A percentile compares a stretch with the other conserved stretches of the same genome.
phyloP scores from a whole-genome alignment of 441 rosid genomes.

The Aquilaria agallochum region DNA sequence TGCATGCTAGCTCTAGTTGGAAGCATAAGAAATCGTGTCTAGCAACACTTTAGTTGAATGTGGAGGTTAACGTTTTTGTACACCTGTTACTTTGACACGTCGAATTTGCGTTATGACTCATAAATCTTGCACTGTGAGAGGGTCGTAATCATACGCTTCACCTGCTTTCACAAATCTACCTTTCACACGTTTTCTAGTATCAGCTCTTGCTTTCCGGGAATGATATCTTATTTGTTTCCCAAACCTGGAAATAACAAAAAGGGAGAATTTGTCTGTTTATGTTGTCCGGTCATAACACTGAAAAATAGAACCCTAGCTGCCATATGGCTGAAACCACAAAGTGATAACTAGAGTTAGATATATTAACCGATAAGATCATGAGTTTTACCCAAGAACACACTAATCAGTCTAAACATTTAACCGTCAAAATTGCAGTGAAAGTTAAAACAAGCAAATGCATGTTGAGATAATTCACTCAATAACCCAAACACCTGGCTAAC shows the following conservation, averaged over 20 bases:
- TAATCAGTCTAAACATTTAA: too few relatives aligned
- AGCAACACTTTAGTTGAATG: neutral
- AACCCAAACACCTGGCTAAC: too few relatives aligned
- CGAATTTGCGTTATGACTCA: slow-evolving; percentile 11
- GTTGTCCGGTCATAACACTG: too few relatives aligned
- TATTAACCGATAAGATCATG: too few relatives aligned
- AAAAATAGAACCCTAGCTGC: too few relatives aligned
- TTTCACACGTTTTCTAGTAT: slow-evolving; percentile 77
- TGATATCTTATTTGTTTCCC: slow-evolving; percentile 75
- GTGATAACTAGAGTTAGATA: too few relatives aligned
- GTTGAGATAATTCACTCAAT: too few relatives aligned
- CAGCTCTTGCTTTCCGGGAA: slow-evolving; percentile 82
- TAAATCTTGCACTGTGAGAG: slow-evolving; percentile 29
- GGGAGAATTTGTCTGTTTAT: neutral
- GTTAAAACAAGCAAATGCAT: too few relatives aligned
- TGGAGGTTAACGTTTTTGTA: slow-evolving; percentile 4
- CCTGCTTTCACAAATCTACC: slow-evolving; percentile 92
- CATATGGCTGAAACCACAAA: too few relatives aligned
- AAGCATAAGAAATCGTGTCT: neutral
- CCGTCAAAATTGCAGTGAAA: too few relatives aligned
- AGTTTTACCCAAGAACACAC: too few relatives aligned
- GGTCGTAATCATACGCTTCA: slow-evolving; percentile 71
- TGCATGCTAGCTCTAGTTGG: neutral
- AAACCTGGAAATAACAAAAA: slow-evolving; percentile 37
- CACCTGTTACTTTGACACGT: slow-evolving; percentile 4